Evolutionary conservation across 2,329 filamentous ascomycete genomes (phyloP).

Genomic region (Pseudogymnoascus sp.): DNA sequence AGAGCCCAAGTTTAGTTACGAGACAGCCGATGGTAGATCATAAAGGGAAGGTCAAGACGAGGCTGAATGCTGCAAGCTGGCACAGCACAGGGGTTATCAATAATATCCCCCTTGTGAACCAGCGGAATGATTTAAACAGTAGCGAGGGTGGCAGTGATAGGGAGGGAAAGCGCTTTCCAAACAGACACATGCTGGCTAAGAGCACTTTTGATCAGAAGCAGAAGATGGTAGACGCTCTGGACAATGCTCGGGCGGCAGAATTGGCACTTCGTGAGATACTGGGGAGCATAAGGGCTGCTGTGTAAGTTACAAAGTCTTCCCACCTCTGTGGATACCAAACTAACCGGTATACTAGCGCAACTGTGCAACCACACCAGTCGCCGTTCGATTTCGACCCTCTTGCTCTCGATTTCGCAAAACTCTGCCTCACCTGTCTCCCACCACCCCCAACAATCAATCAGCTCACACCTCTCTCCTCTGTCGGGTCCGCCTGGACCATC

Average conservation of each 20-base stretch:
- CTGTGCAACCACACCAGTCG: constrained; percentile 46
- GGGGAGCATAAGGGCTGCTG: constrained; percentile 73
- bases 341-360: constrained; percentile 35
- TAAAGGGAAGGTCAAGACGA: constrained; percentile 38
- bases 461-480: constrained; percentile 67
- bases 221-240: constrained; percentile 59
- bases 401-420: constrained; percentile 73
- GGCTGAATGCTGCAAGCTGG: constrained; percentile 51
- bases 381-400: constrained; percentile 78
- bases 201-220: constrained; percentile 54
- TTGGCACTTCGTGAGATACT: constrained; percentile 77
- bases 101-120: constrained; percentile 50
- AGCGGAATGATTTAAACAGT: constrained; percentile 37
- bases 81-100: constrained; percentile 72
- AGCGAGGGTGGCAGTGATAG: constrained; percentile 29
- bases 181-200: constrained; percentile 42
- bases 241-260: constrained; percentile 77
- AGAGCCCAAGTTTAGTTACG: constrained; percentile 1
- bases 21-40: constrained; percentile 15
- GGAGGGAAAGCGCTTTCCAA: constrained; percentile 33
- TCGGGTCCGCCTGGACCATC: constrained; percentile 72
- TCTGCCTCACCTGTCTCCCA: constrained; percentile 74
- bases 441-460: constrained; percentile 70
- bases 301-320: constrained; percentile 43
- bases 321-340: not conserved